phyloP scores from a whole-genome alignment of 2,329 filamentous ascomycete genomes.

The Alternaria sp. region DNA sequence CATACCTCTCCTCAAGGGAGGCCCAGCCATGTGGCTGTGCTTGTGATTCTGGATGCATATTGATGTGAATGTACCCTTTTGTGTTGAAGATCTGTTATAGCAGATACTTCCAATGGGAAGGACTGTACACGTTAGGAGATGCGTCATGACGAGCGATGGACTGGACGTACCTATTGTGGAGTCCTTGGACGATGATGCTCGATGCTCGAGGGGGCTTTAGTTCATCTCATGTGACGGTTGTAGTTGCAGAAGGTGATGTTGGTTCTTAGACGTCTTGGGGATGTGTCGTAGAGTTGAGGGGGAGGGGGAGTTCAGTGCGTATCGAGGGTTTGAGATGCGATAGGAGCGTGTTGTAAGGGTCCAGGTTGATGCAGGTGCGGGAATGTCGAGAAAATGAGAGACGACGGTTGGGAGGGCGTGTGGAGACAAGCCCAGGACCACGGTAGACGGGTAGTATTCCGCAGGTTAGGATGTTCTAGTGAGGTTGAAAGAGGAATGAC shows the following conservation, averaged over 20 bases:
- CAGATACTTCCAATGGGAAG: slow-evolving; percentile 19
- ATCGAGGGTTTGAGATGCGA: slow-evolving; percentile 47
- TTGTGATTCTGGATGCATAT: slow-evolving; percentile 79
- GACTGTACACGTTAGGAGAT: slow-evolving; percentile 28
- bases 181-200: slow-evolving; percentile 26
- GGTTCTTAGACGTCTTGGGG: slow-evolving; percentile 20
- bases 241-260: slow-evolving; percentile 15
- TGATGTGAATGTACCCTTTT: slow-evolving; percentile 46
- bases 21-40: slow-evolving; percentile 73
- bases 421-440: slow-evolving; percentile 53
- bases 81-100: slow-evolving; percentile 17
- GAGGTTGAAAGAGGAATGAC: slow-evolving; percentile 50
- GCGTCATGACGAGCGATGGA: neutral
- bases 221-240: slow-evolving; percentile 46
- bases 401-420: slow-evolving; percentile 53
- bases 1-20: slow-evolving; percentile 90
- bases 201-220: slow-evolving; percentile 25
- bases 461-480: slow-evolving; percentile 52
- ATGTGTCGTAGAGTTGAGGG: slow-evolving; percentile 34
- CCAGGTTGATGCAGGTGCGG: slow-evolving; percentile 52
- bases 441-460: slow-evolving; percentile 54
- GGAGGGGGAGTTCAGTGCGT: slow-evolving; percentile 46
- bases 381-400: slow-evolving; percentile 53
- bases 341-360: slow-evolving; percentile 51
- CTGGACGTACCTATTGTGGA: slow-evolving; percentile 28